These are phyloP conservation scores for Skeletonema menzelii DNA, from an alignment of 108 stramenopile genomes.

Conservation along the genomic window DNA sequence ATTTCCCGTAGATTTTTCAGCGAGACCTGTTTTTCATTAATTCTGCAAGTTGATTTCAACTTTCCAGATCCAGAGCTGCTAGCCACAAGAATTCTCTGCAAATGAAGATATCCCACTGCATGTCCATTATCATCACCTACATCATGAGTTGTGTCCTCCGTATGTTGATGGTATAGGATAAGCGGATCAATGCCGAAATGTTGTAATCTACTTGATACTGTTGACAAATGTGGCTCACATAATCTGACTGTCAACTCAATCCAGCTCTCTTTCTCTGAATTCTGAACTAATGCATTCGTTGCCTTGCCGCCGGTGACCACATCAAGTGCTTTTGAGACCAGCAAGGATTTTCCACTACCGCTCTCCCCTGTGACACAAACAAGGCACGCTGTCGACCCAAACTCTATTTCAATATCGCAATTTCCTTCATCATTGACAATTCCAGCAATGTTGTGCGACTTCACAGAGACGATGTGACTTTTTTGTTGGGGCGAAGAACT, in stretches of 20 bases:
- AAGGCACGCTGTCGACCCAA: conserved; percentile 20
- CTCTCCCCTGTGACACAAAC: conserved; percentile 47
- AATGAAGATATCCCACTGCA: conserved; percentile 4
- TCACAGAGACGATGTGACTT: conserved; percentile 39
- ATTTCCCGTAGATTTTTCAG: conserved; percentile 61
- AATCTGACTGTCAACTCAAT: conserved; percentile 49
- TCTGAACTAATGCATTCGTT: conserved; percentile 31
- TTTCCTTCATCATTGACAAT: conserved; percentile 23
- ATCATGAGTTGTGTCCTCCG: not conserved
- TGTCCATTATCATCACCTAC: conserved; percentile 1
- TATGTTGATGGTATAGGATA: conserved; percentile 5
- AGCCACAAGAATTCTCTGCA: not conserved
- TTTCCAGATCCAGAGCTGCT: conserved; percentile 19
- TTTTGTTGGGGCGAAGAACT: not conserved
- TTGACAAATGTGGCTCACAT: conserved; percentile 48
- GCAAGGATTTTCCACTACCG: conserved; percentile 67
- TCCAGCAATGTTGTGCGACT: conserved; percentile 36
- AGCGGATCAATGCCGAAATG: conserved; percentile 42
- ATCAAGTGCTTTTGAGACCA: conserved; percentile 68
- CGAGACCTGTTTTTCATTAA: conserved; percentile 61
- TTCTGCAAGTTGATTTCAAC: conserved; percentile 62
- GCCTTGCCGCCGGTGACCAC: conserved; percentile 67
- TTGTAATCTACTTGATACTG: conserved; percentile 30
- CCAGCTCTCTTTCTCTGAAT: not conserved
- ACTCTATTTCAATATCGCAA: conserved; percentile 16